Conservation (phyloP, 2,329 filamentous ascomycete genomes). For the Talaromyces sp. region DNA sequence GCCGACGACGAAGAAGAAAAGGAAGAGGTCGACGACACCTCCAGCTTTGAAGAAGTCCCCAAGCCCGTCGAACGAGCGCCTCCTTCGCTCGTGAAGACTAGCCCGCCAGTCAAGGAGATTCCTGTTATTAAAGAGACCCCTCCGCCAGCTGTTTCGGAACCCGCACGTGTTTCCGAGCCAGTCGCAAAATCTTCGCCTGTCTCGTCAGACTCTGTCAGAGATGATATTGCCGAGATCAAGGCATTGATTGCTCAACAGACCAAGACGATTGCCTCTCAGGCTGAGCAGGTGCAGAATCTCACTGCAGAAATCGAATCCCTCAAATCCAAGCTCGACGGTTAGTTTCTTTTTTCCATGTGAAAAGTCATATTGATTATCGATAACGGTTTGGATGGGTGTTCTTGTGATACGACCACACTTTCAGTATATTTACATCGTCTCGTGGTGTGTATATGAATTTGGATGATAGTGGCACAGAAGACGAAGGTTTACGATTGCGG, state of each 20-base stretch:
- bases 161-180: constrained; percentile 31
- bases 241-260: constrained; percentile 69
- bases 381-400: background rate
- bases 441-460: background rate
- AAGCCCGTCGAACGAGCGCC: constrained; percentile 61
- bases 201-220: constrained; percentile 51
- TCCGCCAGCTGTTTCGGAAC: constrained; percentile 21
- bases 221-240: constrained; percentile 71
- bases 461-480: background rate
- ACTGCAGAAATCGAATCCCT: constrained; percentile 71
- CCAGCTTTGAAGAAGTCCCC: constrained; percentile 79
- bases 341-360: background rate
- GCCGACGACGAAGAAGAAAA: constrained; percentile 66
- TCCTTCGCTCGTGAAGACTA: constrained; percentile 17
- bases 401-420: background rate
- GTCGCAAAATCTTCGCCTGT: constrained; percentile 20
- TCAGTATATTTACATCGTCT: background rate
- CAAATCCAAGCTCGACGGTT: constrained; percentile 45
- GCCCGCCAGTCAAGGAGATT: background rate
- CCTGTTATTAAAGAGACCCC: background rate
- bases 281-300: constrained; percentile 64
- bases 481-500: background rate
- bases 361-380: no score
- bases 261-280: constrained; percentile 70
- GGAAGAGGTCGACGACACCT: constrained; percentile 52